Evolutionary conservation across 306 rosid species (phyloP), one percentile per base, ranked within the genome.

Genomic region (Ormosia semicastrata): DNA sequence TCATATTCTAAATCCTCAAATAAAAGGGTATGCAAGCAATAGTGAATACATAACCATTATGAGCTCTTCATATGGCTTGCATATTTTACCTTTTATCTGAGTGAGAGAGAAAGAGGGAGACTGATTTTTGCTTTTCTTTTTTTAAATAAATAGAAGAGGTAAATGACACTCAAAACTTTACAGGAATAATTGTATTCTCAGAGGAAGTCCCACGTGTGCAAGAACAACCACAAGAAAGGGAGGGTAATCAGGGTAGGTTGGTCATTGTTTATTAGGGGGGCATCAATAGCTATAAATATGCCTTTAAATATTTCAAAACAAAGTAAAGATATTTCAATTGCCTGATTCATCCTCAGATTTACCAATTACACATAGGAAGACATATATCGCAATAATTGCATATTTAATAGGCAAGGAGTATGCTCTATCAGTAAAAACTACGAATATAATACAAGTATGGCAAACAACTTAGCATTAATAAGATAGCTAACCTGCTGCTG

Each of bases 401-500:
- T 2, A 50, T 7, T 32, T 13, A 13, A 46, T n/a, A 33, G 76
- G 76, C n/a, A 32, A 13, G 59, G 24, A 24, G 7, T 7, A 69
- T 7, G 37, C 6, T 43, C 39, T 3, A 59, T 6, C n/a, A 59
- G 32, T 73, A 50, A 58, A 32, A 60, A 8, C 33, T 2, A 14
- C 24, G 40, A 14, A 72, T 6, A 37, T 18, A 6, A 33, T 56
- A 66, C 50, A 63, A 56, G n/a, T n/a, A n/a, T n/a, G n/a, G n/a
- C n/a, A n/a, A n/a, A n/a, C n/a, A n/a, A n/a, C n/a, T n/a, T n/a
- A n/a, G 47, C 49, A 73, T 59, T 7, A 9, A 73, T 33, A 49
- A 37, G 64, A 68, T 13, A 66, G 73, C 86, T 54, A 84, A 95
- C 99, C 99, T 84, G 98, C 99, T 53, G 98, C 99, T 12, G 97